Percentiles rank a stretch among this genome's conserved stretches.
These are phyloP conservation scores for Agapanthus africanus DNA, from an alignment of 106 monocot genomes.

Conservation along the genomic window DNA sequence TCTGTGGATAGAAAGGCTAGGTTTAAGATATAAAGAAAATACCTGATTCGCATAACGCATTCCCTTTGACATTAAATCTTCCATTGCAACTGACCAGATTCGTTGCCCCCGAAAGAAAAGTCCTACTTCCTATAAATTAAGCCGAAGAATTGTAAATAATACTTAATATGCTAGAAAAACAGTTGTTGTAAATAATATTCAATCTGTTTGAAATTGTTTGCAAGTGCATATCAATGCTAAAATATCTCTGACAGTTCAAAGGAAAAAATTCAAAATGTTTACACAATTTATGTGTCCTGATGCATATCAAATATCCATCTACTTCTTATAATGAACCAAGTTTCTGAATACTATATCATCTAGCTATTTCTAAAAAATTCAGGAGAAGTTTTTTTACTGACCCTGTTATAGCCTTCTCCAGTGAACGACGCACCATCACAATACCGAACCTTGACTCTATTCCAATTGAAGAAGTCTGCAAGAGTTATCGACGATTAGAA, in stretches of 20 bases:
- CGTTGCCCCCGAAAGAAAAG: slow-evolving; percentile 71
- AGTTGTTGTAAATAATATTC: background rate
- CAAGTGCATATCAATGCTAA: background rate
- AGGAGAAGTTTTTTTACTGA: slow-evolving; percentile 6
- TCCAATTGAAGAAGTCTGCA: slow-evolving; percentile 86
- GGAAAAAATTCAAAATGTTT: background rate
- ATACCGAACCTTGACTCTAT: slow-evolving; percentile 71
- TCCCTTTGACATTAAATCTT: slow-evolving; percentile 62
- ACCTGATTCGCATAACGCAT: slow-evolving; percentile 53
- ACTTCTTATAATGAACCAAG: background rate
- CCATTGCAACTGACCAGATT: slow-evolving; percentile 59
- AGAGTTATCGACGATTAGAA: background rate
- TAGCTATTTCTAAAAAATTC: background rate
- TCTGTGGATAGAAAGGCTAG: no score
- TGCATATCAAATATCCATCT: background rate
- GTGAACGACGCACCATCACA: slow-evolving; percentile 82
- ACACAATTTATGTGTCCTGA: no score
- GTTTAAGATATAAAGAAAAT: no score
- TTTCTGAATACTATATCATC: no score
- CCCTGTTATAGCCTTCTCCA: slow-evolving; percentile 58
- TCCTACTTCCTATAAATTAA: slow-evolving; percentile 15
- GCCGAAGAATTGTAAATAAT: background rate
- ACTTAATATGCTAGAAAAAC: background rate
- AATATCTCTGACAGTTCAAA: background rate
- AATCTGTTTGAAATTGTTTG: no score